phyloP scores from a whole-genome alignment of 2,329 filamentous ascomycete species.

The Beauveria scarabaeidicola region DNA sequence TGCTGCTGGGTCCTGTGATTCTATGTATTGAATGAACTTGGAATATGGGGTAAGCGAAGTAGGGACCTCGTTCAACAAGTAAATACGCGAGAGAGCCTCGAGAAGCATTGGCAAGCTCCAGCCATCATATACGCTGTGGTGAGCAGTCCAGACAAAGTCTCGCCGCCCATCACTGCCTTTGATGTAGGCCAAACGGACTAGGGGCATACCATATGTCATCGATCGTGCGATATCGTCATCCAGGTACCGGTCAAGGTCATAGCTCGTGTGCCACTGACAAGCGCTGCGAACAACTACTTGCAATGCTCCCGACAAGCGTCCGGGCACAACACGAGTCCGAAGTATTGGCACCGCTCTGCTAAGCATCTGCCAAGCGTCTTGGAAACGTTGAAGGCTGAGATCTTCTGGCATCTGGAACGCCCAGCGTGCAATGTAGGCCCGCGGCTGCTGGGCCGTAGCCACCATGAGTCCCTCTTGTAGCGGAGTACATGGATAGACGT shows the following conservation, averaged over 20 bases:
- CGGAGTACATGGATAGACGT: slow-evolving; percentile 12
- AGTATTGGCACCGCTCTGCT: not conserved
- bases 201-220: not conserved
- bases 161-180: slow-evolving; percentile 5
- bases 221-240: not conserved
- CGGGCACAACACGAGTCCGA: not conserved
- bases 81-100: not conserved
- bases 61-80: not conserved
- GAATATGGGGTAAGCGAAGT: not conserved
- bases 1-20: not conserved
- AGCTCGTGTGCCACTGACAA: not conserved
- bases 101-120: not conserved
- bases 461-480: slow-evolving; percentile 10
- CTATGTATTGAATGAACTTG: not conserved
- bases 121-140: not conserved
- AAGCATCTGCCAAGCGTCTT: not conserved
- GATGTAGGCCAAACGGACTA: slow-evolving; percentile 6
- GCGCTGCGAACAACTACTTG: not conserved
- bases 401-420: not conserved
- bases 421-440: not conserved
- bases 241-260: not conserved
- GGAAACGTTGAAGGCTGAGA: not conserved
- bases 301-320: not conserved
- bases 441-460: slow-evolving; percentile 5
- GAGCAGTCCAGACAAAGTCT: not conserved